phyloP scores from a whole-genome alignment of 768 basidiomycete genomes.

The Lentinula sp. region DNA sequence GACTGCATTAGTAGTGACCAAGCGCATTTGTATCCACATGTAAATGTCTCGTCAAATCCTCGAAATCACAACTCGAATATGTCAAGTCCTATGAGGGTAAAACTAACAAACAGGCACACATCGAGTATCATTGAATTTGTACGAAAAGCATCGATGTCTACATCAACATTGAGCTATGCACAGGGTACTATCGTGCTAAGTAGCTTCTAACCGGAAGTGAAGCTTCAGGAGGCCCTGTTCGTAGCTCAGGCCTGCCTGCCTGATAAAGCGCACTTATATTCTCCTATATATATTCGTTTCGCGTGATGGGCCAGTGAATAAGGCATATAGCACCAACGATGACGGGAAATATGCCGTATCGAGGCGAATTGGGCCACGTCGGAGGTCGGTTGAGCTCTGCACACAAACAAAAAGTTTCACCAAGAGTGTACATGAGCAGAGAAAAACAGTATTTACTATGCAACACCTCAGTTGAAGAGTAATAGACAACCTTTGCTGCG shows the following conservation, averaged over 20 bases:
- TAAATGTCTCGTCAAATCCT: too few species aligned
- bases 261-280: too few species aligned
- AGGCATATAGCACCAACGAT: neutral
- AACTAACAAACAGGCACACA: too few species aligned
- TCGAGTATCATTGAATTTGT: too few species aligned
- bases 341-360: neutral
- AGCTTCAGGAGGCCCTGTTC: neutral
- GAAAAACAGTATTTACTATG: neutral
- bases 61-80: too few species aligned
- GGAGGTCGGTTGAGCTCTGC: neutral
- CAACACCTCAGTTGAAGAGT: neutral
- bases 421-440: neutral
- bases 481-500: neutral
- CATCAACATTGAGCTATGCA: neutral
- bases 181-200: neutral
- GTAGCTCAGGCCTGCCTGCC: too few species aligned
- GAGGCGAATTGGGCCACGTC: neutral
- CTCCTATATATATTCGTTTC: too few species aligned
- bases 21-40: too few species aligned
- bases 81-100: too few species aligned
- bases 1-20: too few species aligned
- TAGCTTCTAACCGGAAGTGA: neutral
- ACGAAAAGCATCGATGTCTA: neutral
- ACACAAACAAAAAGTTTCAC: neutral
- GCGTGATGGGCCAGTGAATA: neutral